A percentile compares a stretch with the other conserved stretches of the same genome.
Evolutionary conservation across 2,329 filamentous ascomycete genomes (phyloP).

Genomic region (Penicillium freii): DNA sequence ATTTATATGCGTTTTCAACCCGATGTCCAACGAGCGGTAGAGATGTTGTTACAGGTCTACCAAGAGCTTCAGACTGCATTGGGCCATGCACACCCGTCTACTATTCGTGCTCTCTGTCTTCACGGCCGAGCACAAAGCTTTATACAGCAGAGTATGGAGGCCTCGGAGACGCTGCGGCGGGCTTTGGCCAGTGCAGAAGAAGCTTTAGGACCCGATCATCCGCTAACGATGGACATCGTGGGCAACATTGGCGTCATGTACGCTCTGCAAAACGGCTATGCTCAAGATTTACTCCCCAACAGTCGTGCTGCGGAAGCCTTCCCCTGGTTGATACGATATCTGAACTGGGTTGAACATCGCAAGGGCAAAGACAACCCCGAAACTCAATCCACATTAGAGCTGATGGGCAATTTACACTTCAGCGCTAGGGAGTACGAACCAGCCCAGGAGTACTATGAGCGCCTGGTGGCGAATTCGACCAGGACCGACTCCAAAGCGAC

Average conservation of each 20-base stretch:
- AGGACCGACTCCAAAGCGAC: constrained; percentile 8
- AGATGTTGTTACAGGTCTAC: constrained; percentile 17
- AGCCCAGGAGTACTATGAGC: constrained; percentile 30
- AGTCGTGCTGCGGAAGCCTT: constrained; percentile 19
- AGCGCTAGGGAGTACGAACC: constrained; percentile 21
- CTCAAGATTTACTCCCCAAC: neutral
- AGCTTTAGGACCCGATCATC: constrained; percentile 25
- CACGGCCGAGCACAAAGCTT: constrained; percentile 23
- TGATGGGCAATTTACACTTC: constrained; percentile 29
- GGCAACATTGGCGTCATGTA: constrained; percentile 32
- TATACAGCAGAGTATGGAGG: constrained; percentile 17
- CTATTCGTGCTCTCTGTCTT: constrained; percentile 27
- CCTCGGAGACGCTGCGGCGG: constrained; percentile 32
- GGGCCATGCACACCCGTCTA: constrained; percentile 23
- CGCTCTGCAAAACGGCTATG: constrained; percentile 15
- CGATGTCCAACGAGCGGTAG: constrained; percentile 18
- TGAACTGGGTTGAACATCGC: constrained; percentile 27
- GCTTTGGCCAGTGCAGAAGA: constrained; percentile 31
- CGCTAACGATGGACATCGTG: constrained; percentile 29
- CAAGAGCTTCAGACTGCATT: constrained; percentile 24
- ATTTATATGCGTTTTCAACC: constrained; percentile 12
- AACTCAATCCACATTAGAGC: constrained; percentile 20
- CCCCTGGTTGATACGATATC: constrained; percentile 32
- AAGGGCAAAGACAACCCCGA: constrained; percentile 25
- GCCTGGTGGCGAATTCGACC: constrained; percentile 16